Evolutionary conservation across 1,139 yeast species (phyloP), one percentile per base, ranked within the genome.

Genomic region (Meyerozyma carpophila): DNA sequence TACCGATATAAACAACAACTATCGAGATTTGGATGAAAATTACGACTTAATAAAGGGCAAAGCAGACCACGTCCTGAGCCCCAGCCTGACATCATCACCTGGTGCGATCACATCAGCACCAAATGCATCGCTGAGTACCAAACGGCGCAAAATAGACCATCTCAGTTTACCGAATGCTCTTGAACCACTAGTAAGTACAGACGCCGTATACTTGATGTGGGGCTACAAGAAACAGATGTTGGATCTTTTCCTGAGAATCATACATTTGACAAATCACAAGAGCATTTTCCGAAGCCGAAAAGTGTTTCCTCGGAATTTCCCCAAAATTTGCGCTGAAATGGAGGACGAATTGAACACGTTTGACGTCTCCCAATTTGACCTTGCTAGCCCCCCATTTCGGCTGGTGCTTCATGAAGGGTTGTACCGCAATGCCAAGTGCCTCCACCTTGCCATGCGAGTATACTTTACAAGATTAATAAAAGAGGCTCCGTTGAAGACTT

Each of bases 271-370:
- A 1, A 79, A 79, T 54, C 82, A 78, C 52, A 74, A 76, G 52
- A 70, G 74, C 43, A 70, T 75, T 43, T 77, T 78, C 51, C 55
- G 61, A 37, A 55, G 69, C n/a, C 65, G 66, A 32, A 63, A 68
- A 28, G 66, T 68, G n/a, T 69, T 65, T 41, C 82, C 83, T 0
- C 58, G 82, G 40, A 78, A 77, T 51, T 79, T 77, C 53, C 82
- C 82, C 4, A 66, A 68, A 45, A 63, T 77, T 3, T 77, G 82
- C 52, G 77, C 82, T 43, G 82, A 77, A 41, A 54, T 73, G 5
- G 82, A 77, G 50, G 82, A 77, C 45, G 68, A 66, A 36, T 56
- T 79, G 27, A 50, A 70, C 37, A 65, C 62, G 43, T 78, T 82
- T 81, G 60, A 59, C 34, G 51, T 66, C n/a, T 65, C 55, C n/a